Conservation (phyloP, 129 eudicot genomes). For the Smallanthus sonchifolius region DNA sequence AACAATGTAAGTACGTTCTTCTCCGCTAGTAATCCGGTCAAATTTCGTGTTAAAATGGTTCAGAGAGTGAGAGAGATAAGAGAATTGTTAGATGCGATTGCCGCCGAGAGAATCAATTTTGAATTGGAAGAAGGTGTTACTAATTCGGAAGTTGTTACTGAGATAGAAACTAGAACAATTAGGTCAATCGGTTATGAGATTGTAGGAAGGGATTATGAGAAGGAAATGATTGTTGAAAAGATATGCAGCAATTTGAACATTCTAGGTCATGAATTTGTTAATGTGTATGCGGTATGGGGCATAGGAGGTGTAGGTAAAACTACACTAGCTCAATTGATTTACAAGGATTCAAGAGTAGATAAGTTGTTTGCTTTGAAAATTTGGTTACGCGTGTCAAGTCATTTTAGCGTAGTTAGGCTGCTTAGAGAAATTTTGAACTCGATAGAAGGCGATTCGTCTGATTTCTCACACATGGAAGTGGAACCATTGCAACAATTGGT, state of each 20-base stretch:
- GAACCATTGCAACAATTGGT: slow-evolving; percentile 4
- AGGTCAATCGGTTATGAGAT: slow-evolving; percentile 16
- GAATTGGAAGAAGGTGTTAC: slow-evolving; percentile 17
- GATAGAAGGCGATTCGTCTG: slow-evolving; percentile 14
- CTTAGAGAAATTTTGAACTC: slow-evolving; percentile 22
- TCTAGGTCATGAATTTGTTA: slow-evolving; percentile 13
- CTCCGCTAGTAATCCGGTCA: slow-evolving; percentile 32
- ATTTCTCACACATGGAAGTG: not conserved
- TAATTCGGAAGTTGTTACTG: slow-evolving; percentile 2
- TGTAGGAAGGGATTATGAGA: slow-evolving; percentile 19
- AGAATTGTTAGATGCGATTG: slow-evolving; percentile 22
- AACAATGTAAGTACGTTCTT: slow-evolving; percentile 30
- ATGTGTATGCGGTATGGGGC: slow-evolving; percentile 17
- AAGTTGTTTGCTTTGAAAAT: slow-evolving; percentile 29
- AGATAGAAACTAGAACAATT: not conserved
- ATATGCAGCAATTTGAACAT: slow-evolving; percentile 3
- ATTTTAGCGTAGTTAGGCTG: not conserved
- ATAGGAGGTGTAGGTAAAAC: slow-evolving; percentile 34
- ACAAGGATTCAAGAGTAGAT: slow-evolving; percentile 20
- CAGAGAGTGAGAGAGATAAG: slow-evolving; percentile 30
- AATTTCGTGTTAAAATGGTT: slow-evolving; percentile 30
- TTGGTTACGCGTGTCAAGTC: slow-evolving; percentile 17
- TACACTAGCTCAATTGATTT: slow-evolving; percentile 19
- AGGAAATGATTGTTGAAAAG: slow-evolving; percentile 21
- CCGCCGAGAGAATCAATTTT: slow-evolving; percentile 20